Base-by-base conservation (phyloP, 495 filamentous ascomycete genomes). In the Evansstolkia leycettana region DNA sequence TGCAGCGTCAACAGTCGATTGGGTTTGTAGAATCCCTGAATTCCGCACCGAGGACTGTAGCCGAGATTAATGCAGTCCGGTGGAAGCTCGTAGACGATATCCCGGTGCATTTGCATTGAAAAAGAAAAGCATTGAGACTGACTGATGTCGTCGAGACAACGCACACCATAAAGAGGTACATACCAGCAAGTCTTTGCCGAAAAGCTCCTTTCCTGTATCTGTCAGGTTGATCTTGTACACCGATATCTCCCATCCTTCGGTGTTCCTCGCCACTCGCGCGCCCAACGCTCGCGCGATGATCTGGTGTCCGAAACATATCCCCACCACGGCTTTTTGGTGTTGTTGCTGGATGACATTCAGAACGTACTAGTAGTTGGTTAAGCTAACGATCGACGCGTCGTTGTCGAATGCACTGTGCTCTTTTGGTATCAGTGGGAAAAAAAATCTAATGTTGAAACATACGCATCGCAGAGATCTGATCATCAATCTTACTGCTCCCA, bases 301-400 rank as follows among this genome's bases (percentile, higher is more conserved):
- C 57, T 94, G 86, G 50, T 94, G 85, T n/a, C 88, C 87, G 50
- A 87, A 94, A 48, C 87, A 93, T 7, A 90, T 69, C 2, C 87
- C 87, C 18, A 94, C 63, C 10, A 89, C 61, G 5, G 70, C 67
- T 28, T 88, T 70, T 40, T 65, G 55, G n/a, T 57, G 45, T 27
- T 72, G 58, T 31, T 52, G n/a, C n/a, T n/a, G 43, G 29, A 82
- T 49, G 35, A 76, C 33, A 19, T 64, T 52, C 27, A 65, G 64
- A 0, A 71, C 63, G 47, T 75, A n/a, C n/a, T n/a, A n/a, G n/a
- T n/a, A 93, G 19, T 75, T 67, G 0, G 82, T 76, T 1, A 93
- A 67, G 7, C 65, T 64, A 10, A 75, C 13, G 18, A 92, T 84
- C 87, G 84, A 94, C 0, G 69, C 57, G 38, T 72, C 66, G 44